A percentile compares a stretch with the other conserved stretches of the same genome.
phyloP scores from a whole-genome alignment of 2,329 filamentous ascomycete genomes.

The Colletotrichum filicis region DNA sequence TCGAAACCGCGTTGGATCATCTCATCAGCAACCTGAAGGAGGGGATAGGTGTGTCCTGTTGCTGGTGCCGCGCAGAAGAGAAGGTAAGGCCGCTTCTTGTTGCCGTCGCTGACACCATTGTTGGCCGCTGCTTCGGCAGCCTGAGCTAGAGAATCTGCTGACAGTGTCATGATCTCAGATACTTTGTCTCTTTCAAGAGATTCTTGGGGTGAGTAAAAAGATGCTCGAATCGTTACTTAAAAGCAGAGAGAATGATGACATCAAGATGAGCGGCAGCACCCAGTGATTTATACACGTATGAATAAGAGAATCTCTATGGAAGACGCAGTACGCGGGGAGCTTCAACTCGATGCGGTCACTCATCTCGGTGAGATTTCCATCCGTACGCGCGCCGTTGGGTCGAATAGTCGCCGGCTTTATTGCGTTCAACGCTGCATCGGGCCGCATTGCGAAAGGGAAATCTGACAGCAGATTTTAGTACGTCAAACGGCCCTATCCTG shows the following conservation, averaged over 20 bases:
- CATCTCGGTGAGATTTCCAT: background rate
- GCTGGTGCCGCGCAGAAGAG: constrained; percentile 42
- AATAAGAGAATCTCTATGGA: background rate
- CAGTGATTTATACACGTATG: background rate
- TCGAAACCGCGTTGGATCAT: constrained; percentile 53
- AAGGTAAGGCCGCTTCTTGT: constrained; percentile 41
- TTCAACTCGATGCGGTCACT: background rate
- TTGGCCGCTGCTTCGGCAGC: constrained; percentile 2
- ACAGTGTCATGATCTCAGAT: constrained; percentile 10
- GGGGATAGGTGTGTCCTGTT: constrained; percentile 45
- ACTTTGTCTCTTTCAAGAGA: too few species aligned
- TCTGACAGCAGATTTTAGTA: constrained; percentile 32
- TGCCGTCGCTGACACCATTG: constrained; percentile 20
- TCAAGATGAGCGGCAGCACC: background rate
- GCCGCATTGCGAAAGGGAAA: too few species aligned
- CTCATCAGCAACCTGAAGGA: constrained; percentile 47
- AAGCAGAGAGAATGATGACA: background rate
- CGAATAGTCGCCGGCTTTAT: background rate
- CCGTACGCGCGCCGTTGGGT: background rate
- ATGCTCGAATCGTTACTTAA: too few species aligned
- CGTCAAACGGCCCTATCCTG: background rate
- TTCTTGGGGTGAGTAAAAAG: background rate
- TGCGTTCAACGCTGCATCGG: background rate
- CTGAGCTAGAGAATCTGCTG: background rate
- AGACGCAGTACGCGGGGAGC: background rate